Conservation (phyloP, 257 asterid genomes). For the Anisodus acutangulus region DNA sequence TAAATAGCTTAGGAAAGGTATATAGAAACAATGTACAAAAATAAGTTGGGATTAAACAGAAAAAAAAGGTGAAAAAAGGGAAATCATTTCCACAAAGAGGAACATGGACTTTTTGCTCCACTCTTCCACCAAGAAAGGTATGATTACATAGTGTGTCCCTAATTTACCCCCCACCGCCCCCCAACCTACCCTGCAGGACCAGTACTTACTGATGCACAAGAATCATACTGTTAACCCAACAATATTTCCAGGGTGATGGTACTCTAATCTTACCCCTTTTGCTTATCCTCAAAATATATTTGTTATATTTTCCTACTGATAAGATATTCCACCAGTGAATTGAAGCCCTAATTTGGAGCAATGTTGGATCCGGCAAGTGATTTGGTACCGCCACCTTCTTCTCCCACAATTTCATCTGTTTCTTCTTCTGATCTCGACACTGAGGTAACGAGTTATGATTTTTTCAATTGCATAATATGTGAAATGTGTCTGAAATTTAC, state of each 20-base stretch:
- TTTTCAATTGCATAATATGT: neutral
- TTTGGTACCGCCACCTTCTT: conserved; percentile 61
- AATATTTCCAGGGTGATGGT: conserved; percentile 1
- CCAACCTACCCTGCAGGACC: neutral
- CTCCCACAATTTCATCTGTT: conserved; percentile 80
- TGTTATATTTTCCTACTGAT: neutral
- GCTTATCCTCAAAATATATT: neutral
- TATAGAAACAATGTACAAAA: no score
- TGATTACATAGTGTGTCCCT: conserved; percentile 23
- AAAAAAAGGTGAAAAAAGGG: neutral
- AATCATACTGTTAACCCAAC: neutral
- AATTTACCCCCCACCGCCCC: neutral
- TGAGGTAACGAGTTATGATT: conserved; percentile 53
- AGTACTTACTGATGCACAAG: neutral
- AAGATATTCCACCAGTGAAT: neutral
- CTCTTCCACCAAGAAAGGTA: conserved; percentile 16
- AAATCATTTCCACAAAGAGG: neutral
- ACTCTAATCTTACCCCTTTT: neutral
- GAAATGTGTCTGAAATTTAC: neutral
- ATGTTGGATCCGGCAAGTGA: conserved; percentile 80
- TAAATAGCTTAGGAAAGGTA: no score
- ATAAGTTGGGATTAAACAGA: no score
- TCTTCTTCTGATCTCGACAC: conserved; percentile 98
- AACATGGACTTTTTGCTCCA: conserved; percentile 13
- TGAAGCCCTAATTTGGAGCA: neutral